Base-by-base conservation (phyloP, 2,329 filamentous ascomycete genomes). In the Alternaria burnsii region DNA sequence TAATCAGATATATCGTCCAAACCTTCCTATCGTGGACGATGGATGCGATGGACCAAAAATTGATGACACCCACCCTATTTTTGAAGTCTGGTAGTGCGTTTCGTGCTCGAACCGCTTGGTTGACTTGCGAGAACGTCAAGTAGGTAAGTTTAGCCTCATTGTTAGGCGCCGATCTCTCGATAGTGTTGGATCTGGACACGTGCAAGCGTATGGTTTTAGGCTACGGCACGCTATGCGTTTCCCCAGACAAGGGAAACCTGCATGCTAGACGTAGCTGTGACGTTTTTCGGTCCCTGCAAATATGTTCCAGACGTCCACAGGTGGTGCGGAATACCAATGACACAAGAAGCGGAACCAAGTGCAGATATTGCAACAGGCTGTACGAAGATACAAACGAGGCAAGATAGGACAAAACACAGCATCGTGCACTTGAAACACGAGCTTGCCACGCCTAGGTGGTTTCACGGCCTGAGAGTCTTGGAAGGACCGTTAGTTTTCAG, bases 371-470 rank as follows among this genome's bases (percentile, higher is more conserved):
- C n/a, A 55, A 30, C 46, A 18, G 51, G 40, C 14, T 43, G 50
- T 54, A 57, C 41, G 47, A 40, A 28, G n/a, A 32, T 16, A 43
- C 42, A 41, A 38, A 30, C 52, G 34, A 43, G 52, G 66, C 56
- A 61, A 62, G 63, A 70, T 61, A 65, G 38, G 66, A 62, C 59
- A 61, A 60, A 61, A 65, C 59, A 69, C 65, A 59, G 52, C 68
- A 62, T 59, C 22, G 32, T 47, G 63, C 60, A 60, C 62, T 58
- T 68, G 69, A 71, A 71, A 72, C 70, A 62, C 41, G 46, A 66
- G 55, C 66, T 64, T 63, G 63, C 64, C 67, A 70, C 57, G 62
- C 64, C 51, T 40, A 54, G 51, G 42, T 34, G 38, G 66, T 69
- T 62, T 55, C 66, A 71, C 65, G 34, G 30, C 57, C 50, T 52